A percentile compares a stretch with the other conserved stretches of the same genome.
These are phyloP conservation scores for Pseudonitzschia multistriata DNA, from an alignment of 108 stramenopile genomes.

Conservation along the genomic window DNA sequence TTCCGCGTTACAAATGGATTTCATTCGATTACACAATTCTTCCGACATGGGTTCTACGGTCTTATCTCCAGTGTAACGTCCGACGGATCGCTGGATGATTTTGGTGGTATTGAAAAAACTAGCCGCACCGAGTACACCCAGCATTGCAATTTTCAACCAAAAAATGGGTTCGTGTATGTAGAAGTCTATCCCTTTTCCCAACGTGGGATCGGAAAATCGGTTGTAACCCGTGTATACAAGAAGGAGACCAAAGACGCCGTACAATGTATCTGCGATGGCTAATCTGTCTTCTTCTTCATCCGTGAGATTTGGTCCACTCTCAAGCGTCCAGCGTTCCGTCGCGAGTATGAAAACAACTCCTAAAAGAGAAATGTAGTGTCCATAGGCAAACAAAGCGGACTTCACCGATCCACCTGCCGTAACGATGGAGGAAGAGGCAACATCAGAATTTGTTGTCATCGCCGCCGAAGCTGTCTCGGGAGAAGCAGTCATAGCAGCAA, in stretches of 20 bases:
- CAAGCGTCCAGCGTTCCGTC: constrained; percentile 63
- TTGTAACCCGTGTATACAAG: constrained; percentile 60
- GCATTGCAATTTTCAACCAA: constrained; percentile 76
- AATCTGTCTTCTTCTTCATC: constrained; percentile 58
- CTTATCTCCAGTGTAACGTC: constrained; percentile 35
- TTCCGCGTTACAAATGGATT: constrained; percentile 50
- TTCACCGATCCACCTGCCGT: constrained; percentile 29
- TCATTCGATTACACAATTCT: constrained; percentile 42
- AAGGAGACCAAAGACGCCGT: constrained; percentile 47
- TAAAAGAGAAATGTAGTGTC: constrained; percentile 62
- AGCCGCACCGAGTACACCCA: constrained; percentile 48
- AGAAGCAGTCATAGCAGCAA: constrained; percentile 1
- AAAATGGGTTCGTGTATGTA: constrained; percentile 81
- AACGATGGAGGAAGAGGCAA: background rate
- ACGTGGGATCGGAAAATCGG: constrained; percentile 37
- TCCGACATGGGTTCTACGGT: constrained; percentile 51
- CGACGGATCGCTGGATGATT: constrained; percentile 49
- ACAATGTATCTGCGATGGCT: constrained; percentile 52
- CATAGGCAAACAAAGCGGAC: constrained; percentile 69
- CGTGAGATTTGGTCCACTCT: constrained; percentile 50
- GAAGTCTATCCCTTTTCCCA: constrained; percentile 77
- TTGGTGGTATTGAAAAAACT: constrained; percentile 58
- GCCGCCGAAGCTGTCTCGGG: constrained; percentile 5
- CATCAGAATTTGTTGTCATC: background rate
- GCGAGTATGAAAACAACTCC: constrained; percentile 51